Conservation (phyloP, 179 eudicot species). For the Pouteria campechiana region DNA sequence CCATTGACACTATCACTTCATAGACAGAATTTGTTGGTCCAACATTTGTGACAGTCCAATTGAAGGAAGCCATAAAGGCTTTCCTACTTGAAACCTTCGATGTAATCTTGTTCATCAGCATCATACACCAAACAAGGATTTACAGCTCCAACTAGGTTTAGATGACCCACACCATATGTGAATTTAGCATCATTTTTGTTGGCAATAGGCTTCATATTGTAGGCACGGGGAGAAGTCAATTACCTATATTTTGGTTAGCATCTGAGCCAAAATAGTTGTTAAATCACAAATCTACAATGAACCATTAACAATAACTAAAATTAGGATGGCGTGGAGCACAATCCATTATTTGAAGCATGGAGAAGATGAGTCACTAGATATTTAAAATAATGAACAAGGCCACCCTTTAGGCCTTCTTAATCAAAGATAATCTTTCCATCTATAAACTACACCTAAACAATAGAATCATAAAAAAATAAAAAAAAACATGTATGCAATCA, state of each 20-base stretch:
- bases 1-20: constrained; percentile 9
- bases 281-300: no score
- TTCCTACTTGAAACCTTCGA: background rate
- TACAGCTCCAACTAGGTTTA: constrained; percentile 21
- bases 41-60: constrained; percentile 32
- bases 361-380: no score
- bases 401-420: no score
- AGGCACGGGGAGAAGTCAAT: background rate
- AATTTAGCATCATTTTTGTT: constrained; percentile 18
- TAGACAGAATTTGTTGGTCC: constrained; percentile 23
- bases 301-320: no score
- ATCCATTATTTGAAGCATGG: no score
- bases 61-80: constrained; percentile 8
- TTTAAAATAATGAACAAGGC: no score
- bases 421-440: no score
- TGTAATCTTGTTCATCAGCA: constrained; percentile 20
- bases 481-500: no score
- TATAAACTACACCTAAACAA: no score
- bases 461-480: no score
- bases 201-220: constrained; percentile 4
- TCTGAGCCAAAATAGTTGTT: background rate
- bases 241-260: background rate
- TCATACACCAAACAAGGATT: constrained; percentile 39
- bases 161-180: constrained; percentile 39
- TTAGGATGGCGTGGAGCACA: no score